Base-by-base conservation (phyloP, 805 yeast species). In the Barnettozyma siamensis region DNA sequence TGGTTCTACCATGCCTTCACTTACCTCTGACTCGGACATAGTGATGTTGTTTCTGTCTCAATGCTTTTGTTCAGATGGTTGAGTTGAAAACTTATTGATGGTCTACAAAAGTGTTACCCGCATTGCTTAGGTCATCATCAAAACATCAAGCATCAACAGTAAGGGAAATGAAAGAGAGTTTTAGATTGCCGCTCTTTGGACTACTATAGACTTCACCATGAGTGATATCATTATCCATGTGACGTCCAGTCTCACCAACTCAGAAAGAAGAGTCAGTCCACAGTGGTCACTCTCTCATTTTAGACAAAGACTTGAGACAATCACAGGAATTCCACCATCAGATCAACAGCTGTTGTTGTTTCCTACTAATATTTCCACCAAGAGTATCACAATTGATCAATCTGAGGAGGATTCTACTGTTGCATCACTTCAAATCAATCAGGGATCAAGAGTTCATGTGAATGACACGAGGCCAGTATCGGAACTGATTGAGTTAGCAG, bases 291-390 rank as follows among this genome's bases (percentile, higher is more conserved):
- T 84, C 13, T 60, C 59, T 7, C 63, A 75, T 46, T 68, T 86
- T 38, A 73, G 76, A 47, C 48, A 60, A 31, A 70, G 75, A 42
- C 59, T 87, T 10, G 93, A 84, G 51, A 69, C 67, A 28, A 75
- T 85, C 45, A 84, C 95, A 0, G 96, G 96, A 2, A 74, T 87
- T 21, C 76, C 80, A 5, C 81, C 86, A 3, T 46, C 54, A 12
- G 64, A 58, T 44, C 95, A 82, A 54, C 63, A 62, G 13, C 54
- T 80, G 13, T 68, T 67, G 41, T 59, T 75, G 29, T 78, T 75
- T 50, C 73, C 45, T 60, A 62, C 50, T 2, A 41, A 53, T 12
- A 41, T 45, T 46, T 55, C 55, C 20, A 43, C 56, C 51, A 69
- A 57, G 45, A 26, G 58, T 60, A 23, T 56, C 47, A 29, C 41